A percentile compares a stretch with the other conserved stretches of the same genome.
Evolutionary conservation across 108 stramenopile genomes (phyloP).

Genomic region (Stephanodiscus triporus): DNA sequence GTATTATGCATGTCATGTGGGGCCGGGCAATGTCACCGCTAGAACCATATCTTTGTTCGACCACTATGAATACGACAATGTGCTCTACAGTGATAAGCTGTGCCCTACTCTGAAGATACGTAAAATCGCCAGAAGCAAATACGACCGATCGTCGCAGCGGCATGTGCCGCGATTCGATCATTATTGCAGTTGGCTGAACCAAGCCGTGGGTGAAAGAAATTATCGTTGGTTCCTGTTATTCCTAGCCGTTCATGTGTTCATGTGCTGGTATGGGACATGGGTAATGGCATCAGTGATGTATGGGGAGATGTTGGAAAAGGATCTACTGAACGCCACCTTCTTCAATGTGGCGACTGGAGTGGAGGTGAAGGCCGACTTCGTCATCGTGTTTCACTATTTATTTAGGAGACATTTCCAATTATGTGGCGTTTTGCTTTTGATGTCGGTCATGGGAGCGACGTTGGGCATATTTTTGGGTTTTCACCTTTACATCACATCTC

Average conservation of each 20-base stretch:
- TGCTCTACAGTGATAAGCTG: slow-evolving; percentile 63
- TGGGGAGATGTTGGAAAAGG: slow-evolving; percentile 60
- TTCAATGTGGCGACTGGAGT: slow-evolving; percentile 73
- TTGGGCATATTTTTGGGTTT: slow-evolving; percentile 33
- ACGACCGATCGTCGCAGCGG: slow-evolving; percentile 69
- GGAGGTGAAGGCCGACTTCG: slow-evolving; percentile 51
- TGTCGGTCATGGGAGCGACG: slow-evolving; percentile 26
- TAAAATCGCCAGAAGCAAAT: slow-evolving; percentile 81
- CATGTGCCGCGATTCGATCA: slow-evolving; percentile 87
- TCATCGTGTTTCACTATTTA: slow-evolving; percentile 70
- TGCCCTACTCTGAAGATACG: slow-evolving; percentile 72
- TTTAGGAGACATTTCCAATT: slow-evolving; percentile 45
- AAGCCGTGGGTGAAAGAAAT: slow-evolving; percentile 89
- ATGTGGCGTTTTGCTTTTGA: slow-evolving; percentile 33
- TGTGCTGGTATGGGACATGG: slow-evolving; percentile 81
- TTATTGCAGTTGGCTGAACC: slow-evolving; percentile 89
- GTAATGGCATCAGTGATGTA: slow-evolving; percentile 37
- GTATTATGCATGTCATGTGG: slow-evolving; percentile 53
- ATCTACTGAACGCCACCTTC: slow-evolving; percentile 70
- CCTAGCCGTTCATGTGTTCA: slow-evolving; percentile 69
- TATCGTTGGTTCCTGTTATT: slow-evolving; percentile 89
- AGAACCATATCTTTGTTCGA: slow-evolving; percentile 65
- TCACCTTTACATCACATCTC: slow-evolving; percentile 36
- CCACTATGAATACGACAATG: slow-evolving; percentile 83
- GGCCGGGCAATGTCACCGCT: slow-evolving; percentile 75